Evolutionary conservation across 164 flowering plant genomes (phyloP).

Genomic region (Cinnamomum chago): DNA sequence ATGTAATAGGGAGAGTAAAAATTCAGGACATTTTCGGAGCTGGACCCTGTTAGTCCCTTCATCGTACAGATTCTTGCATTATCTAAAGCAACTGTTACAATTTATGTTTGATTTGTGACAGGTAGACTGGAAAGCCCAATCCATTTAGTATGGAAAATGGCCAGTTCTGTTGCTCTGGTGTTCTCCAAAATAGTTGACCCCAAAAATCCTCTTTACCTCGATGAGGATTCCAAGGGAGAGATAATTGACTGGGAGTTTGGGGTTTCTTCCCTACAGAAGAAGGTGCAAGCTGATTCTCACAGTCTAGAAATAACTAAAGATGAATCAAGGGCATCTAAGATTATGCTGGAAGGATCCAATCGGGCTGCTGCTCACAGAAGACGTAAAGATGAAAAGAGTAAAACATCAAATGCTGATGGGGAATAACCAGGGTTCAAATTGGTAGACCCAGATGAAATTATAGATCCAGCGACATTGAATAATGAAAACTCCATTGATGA

Average conservation of each 20-base stretch:
- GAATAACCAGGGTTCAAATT: conserved; percentile 29
- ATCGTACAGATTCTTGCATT: neutral
- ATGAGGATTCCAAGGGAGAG: conserved; percentile 63
- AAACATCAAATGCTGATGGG: conserved; percentile 22
- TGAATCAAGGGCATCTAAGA: conserved; percentile 14
- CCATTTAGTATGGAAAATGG: conserved; percentile 76
- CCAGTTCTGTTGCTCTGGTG: conserved; percentile 68
- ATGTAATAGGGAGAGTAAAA: no score
- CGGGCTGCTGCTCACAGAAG: conserved; percentile 15
- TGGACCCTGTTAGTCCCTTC: no score
- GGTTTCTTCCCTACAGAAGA: conserved; percentile 21
- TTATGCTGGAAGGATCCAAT: conserved; percentile 17
- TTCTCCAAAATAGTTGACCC: conserved; percentile 93
- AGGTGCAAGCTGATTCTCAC: conserved; percentile 9
- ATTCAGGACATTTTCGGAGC: no score
- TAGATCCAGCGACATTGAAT: conserved; percentile 68
- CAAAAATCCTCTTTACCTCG: conserved; percentile 87
- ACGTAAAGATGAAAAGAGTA: conserved; percentile 18
- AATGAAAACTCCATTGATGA: conserved; percentile 36
- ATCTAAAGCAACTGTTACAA: neutral
- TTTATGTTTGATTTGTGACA: conserved; percentile 30
- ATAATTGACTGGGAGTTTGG: conserved; percentile 91
- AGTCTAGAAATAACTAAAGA: conserved; percentile 13
- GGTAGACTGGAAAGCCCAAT: conserved; percentile 87
- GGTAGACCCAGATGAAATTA: conserved; percentile 78